Evolutionary conservation across 371 early-diverging fungal genomes (phyloP).

Genomic region (Mucor ambiguus): DNA sequence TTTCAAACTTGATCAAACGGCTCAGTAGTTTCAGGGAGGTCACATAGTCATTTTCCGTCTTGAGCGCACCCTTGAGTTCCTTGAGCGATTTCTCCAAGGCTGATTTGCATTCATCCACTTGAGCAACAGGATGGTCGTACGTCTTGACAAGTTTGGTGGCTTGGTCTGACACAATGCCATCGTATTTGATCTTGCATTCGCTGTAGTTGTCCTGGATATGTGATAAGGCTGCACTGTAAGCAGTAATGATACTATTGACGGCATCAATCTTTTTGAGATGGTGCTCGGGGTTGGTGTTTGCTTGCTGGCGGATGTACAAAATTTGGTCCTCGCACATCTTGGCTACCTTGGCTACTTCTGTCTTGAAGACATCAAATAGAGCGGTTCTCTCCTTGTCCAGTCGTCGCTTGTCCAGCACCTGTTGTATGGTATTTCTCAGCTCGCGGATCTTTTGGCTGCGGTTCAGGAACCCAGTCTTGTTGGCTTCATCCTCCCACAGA

Average conservation of each 20-base stretch:
- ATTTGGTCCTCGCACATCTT: conserved; percentile 45
- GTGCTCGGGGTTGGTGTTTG: conserved; percentile 39
- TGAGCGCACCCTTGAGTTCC: conserved; percentile 28
- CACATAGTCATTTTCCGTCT: conserved; percentile 38
- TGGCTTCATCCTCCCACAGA: conserved; percentile 20
- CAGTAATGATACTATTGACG: conserved; percentile 36
- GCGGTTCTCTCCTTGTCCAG: conserved; percentile 30
- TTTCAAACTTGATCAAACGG: conserved; percentile 34
- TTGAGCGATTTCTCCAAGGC: conserved; percentile 28
- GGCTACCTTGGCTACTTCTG: conserved; percentile 25
- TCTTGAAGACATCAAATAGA: conserved; percentile 23
- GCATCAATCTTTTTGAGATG: conserved; percentile 38
- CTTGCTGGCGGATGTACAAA: conserved; percentile 40
- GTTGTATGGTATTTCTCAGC: conserved; percentile 7
- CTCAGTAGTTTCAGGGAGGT: conserved; percentile 30
- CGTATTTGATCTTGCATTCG: conserved; percentile 33
- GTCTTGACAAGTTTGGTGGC: conserved; percentile 28
- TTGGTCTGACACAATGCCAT: conserved; percentile 33
- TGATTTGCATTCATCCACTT: conserved; percentile 23
- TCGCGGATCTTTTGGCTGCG: conserved; percentile 15
- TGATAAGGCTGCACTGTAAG: conserved; percentile 35
- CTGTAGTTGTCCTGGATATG: conserved; percentile 34
- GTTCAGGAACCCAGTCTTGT: conserved; percentile 22
- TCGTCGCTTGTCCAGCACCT: conserved; percentile 23
- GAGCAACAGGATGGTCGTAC: conserved; percentile 18